Evolutionary conservation across 139 green algal genomes (phyloP).

Genomic region (Chloropicon primus): DNA sequence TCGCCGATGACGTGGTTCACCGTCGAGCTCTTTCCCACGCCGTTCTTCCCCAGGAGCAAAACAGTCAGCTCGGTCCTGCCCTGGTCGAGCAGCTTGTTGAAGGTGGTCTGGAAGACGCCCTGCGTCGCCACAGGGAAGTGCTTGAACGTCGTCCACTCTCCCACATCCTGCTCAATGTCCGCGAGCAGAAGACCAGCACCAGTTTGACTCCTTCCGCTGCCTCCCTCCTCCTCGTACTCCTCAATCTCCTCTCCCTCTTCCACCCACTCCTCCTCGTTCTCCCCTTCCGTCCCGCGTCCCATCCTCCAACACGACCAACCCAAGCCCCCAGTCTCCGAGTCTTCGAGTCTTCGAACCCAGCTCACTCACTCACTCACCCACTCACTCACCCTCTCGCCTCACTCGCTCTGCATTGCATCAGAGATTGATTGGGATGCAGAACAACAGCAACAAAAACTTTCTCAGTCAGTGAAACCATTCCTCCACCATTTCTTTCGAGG

Average conservation of each 20-base stretch:
- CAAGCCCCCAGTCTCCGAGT: too few relatives aligned
- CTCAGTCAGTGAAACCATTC: too few relatives aligned
- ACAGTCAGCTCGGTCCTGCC: conserved; percentile 37
- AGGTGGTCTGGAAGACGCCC: conserved; percentile 16
- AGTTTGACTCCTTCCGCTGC: too few relatives aligned
- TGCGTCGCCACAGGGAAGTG: conserved; percentile 35
- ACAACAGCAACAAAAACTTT: too few relatives aligned
- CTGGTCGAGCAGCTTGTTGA: conserved; percentile 21
- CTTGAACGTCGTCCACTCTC: background rate
- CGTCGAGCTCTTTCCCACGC: conserved; percentile 54
- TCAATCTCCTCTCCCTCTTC: background rate
- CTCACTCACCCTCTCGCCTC: too few relatives aligned
- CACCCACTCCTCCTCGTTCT: background rate
- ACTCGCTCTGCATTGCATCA: too few relatives aligned
- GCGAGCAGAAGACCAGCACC: too few relatives aligned
- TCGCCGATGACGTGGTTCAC: conserved; percentile 53
- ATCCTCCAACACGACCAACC: background rate
- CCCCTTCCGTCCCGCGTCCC: background rate
- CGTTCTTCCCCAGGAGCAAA: conserved; percentile 48
- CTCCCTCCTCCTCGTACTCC: background rate
- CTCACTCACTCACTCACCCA: too few relatives aligned
- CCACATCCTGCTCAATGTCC: background rate
- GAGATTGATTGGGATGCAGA: too few relatives aligned
- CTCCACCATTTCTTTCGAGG: too few relatives aligned
- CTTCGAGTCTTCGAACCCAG: too few relatives aligned